Percentiles rank a stretch among this genome's conserved stretches.
Conservation (phyloP, 495 filamentous ascomycete species). For the Podospora comata region DNA sequence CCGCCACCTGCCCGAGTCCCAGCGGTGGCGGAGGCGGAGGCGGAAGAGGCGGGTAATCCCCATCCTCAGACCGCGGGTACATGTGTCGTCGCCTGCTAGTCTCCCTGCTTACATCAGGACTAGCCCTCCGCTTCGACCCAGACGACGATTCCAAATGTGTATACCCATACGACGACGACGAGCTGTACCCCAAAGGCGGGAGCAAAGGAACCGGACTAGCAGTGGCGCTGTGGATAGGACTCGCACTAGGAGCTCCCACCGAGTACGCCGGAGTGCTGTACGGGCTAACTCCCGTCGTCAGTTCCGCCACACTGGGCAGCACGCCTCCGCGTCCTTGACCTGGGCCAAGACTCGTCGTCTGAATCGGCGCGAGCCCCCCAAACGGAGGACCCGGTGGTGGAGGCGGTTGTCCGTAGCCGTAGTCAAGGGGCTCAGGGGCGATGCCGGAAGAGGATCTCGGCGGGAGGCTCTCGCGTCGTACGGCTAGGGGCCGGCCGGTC, state of each 20-base stretch:
- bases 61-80: conserved; percentile 32
- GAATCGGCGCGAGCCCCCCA: conserved; percentile 44
- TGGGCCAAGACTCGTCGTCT: conserved; percentile 27
- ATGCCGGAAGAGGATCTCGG: conserved; percentile 34
- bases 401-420: conserved; percentile 32
- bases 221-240: conserved; percentile 37
- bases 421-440: conserved; percentile 27
- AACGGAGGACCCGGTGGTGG: neutral
- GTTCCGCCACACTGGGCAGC: conserved; percentile 52
- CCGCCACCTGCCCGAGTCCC: conserved; percentile 1
- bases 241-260: conserved; percentile 35
- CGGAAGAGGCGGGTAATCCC: conserved; percentile 15
- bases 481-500: conserved; percentile 30
- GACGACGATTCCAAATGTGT: conserved; percentile 28
- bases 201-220: conserved; percentile 45
- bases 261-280: conserved; percentile 54
- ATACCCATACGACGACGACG: conserved; percentile 30
- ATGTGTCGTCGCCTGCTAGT: conserved; percentile 45
- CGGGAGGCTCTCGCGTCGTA: conserved; percentile 46
- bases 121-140: conserved; percentile 22
- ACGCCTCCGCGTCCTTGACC: conserved; percentile 31
- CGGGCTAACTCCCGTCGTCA: conserved; percentile 54
- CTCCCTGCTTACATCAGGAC: conserved; percentile 30
- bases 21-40: conserved; percentile 2
- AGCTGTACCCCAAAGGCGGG: conserved; percentile 24